Percentiles rank a stretch among this genome's conserved stretches.
Conservation (phyloP, 805 yeast species). For the Hanseniaspora mollemarum region DNA sequence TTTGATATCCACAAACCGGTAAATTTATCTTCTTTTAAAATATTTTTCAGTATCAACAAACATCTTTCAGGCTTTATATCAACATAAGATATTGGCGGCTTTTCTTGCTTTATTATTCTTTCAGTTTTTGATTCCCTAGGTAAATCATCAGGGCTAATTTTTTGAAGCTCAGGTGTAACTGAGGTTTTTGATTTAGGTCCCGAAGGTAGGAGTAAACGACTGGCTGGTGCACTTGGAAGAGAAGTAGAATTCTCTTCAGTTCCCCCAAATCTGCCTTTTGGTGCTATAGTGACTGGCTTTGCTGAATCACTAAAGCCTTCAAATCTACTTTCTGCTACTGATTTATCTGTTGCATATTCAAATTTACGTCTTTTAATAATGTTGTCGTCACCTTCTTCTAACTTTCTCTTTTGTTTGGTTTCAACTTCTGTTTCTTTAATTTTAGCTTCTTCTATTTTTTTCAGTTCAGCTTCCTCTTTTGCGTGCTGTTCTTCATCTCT, state of each 20-base stretch:
- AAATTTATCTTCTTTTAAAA: neutral
- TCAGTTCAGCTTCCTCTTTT: conserved; percentile 15
- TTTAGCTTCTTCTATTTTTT: conserved; percentile 12
- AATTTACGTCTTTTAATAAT: conserved; percentile 13
- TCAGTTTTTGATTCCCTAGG: neutral
- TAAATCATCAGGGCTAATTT: neutral
- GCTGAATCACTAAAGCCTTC: neutral
- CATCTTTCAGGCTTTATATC: neutral
- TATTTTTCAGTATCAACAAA: neutral
- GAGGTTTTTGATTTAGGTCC: neutral
- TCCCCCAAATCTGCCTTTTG: conserved; percentile 5
- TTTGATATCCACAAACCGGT: neutral
- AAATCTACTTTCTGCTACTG: neutral
- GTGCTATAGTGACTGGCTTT: neutral
- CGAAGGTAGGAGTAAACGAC: neutral
- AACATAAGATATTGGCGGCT: neutral
- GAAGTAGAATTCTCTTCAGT: conserved; percentile 7
- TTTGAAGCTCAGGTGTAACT: neutral
- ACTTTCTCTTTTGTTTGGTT: neutral
- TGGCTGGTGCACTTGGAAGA: conserved; percentile 11
- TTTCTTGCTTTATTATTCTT: neutral
- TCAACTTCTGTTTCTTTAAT: conserved; percentile 1
- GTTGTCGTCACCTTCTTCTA: neutral
- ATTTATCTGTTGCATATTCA: neutral
- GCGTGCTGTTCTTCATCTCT: no score